Evolutionary conservation across 2,329 filamentous ascomycete genomes (phyloP).

Genomic region (Colletotrichum plurivorum): DNA sequence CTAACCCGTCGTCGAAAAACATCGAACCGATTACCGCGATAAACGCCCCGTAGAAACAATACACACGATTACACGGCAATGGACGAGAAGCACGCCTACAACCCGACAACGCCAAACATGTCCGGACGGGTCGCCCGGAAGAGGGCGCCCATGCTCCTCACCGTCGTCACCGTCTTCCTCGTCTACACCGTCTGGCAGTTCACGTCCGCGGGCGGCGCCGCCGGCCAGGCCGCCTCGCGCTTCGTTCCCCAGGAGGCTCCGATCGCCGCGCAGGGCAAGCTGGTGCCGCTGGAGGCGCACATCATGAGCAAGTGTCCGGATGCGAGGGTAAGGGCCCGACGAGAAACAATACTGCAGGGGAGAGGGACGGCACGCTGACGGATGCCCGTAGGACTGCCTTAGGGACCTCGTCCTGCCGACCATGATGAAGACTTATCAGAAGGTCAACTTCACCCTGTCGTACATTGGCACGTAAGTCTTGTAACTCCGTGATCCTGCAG

Average conservation of each 20-base stretch:
- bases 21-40: neutral
- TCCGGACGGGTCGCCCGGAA: constrained; percentile 22
- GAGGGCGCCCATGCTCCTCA: constrained; percentile 16
- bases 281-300: constrained; percentile 89
- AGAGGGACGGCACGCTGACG: neutral
- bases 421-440: constrained; percentile 85
- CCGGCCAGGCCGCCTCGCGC: neutral
- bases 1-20: neutral
- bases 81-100: constrained; percentile 40
- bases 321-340: constrained; percentile 67
- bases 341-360: too few relatives aligned
- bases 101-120: constrained; percentile 18
- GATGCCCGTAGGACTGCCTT: constrained; percentile 75
- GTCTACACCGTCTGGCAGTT: constrained; percentile 35
- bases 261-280: constrained; percentile 39
- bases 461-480: constrained; percentile 83
- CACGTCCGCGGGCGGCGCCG: neutral
- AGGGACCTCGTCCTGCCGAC: constrained; percentile 84
- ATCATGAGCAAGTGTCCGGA: constrained; percentile 99
- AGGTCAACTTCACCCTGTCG: constrained; percentile 91
- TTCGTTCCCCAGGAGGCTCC: constrained; percentile 26
- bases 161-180: constrained; percentile 19
- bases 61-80: constrained; percentile 7
- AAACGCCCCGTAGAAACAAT: neutral
- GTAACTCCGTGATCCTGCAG: neutral